These are phyloP conservation scores for Decorospora gaudefroyi DNA, from an alignment of 2,329 filamentous ascomycete genomes.

Conservation along the genomic window DNA sequence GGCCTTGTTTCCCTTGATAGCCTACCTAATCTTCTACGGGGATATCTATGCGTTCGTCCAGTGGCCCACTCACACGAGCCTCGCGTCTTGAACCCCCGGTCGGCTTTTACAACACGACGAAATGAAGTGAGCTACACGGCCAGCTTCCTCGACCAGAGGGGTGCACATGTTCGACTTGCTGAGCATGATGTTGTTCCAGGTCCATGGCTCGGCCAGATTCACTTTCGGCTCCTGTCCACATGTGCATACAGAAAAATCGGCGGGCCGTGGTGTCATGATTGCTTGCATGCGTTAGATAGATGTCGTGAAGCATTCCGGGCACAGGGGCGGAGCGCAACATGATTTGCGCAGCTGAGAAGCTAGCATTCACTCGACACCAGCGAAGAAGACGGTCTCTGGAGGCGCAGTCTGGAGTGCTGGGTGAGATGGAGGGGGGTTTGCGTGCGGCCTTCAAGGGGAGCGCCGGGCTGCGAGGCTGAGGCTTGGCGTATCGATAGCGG, in stretches of 20 bases:
- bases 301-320: slow-evolving; percentile 24
- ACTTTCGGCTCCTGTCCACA: background rate
- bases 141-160: too few relatives aligned
- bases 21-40: too few relatives aligned
- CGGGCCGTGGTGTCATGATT: slow-evolving; percentile 12
- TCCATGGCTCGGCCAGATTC: slow-evolving; percentile 1
- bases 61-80: too few relatives aligned
- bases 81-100: too few relatives aligned
- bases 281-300: slow-evolving; percentile 34
- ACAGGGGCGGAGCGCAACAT: slow-evolving; percentile 7
- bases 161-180: too few relatives aligned
- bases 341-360: slow-evolving; percentile 1
- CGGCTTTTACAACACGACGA: too few relatives aligned
- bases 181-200: too few relatives aligned
- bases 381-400: slow-evolving; percentile 11
- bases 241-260: too few relatives aligned
- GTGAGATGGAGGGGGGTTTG: slow-evolving; percentile 2
- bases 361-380: slow-evolving; percentile 1
- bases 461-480: slow-evolving; percentile 30
- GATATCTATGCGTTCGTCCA: too few relatives aligned
- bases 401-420: slow-evolving; percentile 5
- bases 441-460: slow-evolving; percentile 1
- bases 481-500: slow-evolving; percentile 35
- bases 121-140: too few relatives aligned
- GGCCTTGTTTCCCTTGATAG: too few relatives aligned